These are phyloP conservation scores for Toxoplasma gondii DNA, from an alignment of 169 alveolate species.

Conservation along the genomic window DNA sequence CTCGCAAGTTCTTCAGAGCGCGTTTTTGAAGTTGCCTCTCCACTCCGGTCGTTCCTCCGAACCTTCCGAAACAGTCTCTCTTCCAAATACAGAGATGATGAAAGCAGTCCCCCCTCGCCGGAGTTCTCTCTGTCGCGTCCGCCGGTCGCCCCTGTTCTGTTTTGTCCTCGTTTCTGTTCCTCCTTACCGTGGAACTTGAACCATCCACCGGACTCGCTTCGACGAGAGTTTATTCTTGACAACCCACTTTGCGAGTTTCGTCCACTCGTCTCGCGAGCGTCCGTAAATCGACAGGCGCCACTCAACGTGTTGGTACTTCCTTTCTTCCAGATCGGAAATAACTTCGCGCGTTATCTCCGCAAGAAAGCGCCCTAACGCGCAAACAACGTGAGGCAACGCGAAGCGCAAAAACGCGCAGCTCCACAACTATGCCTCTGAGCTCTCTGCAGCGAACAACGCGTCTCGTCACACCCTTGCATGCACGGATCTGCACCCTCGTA, in stretches of 20 bases:
- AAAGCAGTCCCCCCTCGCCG: no score
- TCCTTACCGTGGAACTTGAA: constrained; percentile 84
- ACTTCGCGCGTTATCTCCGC: constrained; percentile 91
- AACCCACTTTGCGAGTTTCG: constrained; percentile 89
- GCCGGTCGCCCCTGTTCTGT: no score
- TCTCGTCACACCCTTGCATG: neutral
- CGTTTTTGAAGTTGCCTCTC: no score
- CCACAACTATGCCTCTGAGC: neutral
- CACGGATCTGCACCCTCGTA: neutral
- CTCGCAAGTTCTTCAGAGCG: no score
- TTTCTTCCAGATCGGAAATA: constrained; percentile 83
- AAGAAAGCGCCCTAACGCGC: constrained; percentile 77
- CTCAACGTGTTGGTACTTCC: constrained; percentile 89
- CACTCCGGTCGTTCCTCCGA: no score
- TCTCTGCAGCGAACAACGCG: neutral
- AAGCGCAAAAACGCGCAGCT: neutral
- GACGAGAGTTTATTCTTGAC: constrained; percentile 73
- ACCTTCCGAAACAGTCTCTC: no score
- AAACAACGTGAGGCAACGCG: neutral
- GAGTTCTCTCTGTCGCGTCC: no score
- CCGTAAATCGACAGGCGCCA: constrained; percentile 94
- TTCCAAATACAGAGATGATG: no score
- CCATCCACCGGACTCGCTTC: constrained; percentile 85
- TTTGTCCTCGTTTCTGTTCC: no score
- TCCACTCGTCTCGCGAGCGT: constrained; percentile 89